Conservation (phyloP, 192 early-diverging fungal genomes). For the Coemansia sp. region DNA sequence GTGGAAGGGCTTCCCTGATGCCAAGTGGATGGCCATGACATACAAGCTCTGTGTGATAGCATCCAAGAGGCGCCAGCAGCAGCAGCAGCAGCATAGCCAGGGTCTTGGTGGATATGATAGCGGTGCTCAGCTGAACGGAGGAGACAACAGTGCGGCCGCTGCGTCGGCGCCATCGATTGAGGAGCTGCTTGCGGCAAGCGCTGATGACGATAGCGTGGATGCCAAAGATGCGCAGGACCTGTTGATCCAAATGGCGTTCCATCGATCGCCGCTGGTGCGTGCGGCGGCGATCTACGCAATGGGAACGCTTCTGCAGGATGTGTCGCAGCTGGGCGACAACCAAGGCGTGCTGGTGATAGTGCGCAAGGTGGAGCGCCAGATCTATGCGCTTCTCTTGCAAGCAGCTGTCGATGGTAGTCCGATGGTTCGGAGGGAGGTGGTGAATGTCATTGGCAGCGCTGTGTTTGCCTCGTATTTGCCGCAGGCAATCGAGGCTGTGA, state of each 20-base stretch:
- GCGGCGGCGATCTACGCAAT: constrained; percentile 83
- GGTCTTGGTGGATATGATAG: background rate
- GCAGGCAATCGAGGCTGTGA: constrained; percentile 66
- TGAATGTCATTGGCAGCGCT: constrained; percentile 69
- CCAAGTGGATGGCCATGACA: constrained; percentile 57
- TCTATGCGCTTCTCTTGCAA: constrained; percentile 57
- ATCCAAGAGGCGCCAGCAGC: constrained; percentile 49
- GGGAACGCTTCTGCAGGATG: constrained; percentile 64
- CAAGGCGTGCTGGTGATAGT: constrained; percentile 71
- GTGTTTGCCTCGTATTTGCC: constrained; percentile 66
- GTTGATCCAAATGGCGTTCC: constrained; percentile 44
- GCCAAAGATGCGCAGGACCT: constrained; percentile 45
- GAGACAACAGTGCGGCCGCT: background rate
- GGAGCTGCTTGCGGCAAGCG: constrained; percentile 49
- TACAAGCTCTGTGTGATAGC: constrained; percentile 70
- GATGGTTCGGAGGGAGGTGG: constrained; percentile 87
- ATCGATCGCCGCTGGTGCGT: constrained; percentile 70
- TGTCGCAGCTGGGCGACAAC: constrained; percentile 59
- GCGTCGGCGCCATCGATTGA: constrained; percentile 22
- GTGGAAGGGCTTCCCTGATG: constrained; percentile 73
- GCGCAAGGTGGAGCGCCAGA: constrained; percentile 67
- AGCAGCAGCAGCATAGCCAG: constrained; percentile 19
- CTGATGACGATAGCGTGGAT: constrained; percentile 43
- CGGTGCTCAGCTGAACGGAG: constrained; percentile 1
- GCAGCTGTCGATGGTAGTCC: constrained; percentile 82